These are phyloP conservation scores for Phoenix roebelenii DNA, from an alignment of 176 grass and related monocot species.

Conservation along the genomic window DNA sequence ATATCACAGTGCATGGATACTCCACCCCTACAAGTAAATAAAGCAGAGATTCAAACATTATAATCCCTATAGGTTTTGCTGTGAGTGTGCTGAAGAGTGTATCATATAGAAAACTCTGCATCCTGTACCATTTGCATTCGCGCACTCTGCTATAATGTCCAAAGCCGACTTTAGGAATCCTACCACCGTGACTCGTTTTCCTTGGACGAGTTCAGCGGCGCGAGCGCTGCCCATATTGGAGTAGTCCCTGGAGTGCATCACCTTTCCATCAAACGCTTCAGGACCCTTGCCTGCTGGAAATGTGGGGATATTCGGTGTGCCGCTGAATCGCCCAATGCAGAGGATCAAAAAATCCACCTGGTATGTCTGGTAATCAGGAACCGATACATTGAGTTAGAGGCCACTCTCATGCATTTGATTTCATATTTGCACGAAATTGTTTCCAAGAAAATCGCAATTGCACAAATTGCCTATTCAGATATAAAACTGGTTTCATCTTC, in stretches of 20 bases:
- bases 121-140: constrained; percentile 44
- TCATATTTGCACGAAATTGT: too few relatives aligned
- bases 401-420: too few relatives aligned
- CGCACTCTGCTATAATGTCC: constrained; percentile 70
- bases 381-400: background rate
- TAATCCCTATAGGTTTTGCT: too few relatives aligned
- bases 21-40: constrained; percentile 21
- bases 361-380: constrained; percentile 19
- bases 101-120: background rate
- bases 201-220: constrained; percentile 31
- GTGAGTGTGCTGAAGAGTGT: too few relatives aligned
- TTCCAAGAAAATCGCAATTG: too few relatives aligned
- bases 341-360: constrained; percentile 69
- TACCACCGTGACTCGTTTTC: constrained; percentile 37
- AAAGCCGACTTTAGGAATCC: constrained; percentile 73
- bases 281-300: constrained; percentile 41
- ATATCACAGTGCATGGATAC: constrained; percentile 62
- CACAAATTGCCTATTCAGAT: too few relatives aligned
- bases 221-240: constrained; percentile 22
- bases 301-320: constrained; percentile 46
- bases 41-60: background rate
- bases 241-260: constrained; percentile 60
- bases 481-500: too few relatives aligned
- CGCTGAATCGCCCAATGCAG: constrained; percentile 72
- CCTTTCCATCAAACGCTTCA: constrained; percentile 41